These are phyloP conservation scores for Chaetomiaceae sp. DNA, from an alignment of 2,329 filamentous ascomycete genomes.

Conservation along the genomic window DNA sequence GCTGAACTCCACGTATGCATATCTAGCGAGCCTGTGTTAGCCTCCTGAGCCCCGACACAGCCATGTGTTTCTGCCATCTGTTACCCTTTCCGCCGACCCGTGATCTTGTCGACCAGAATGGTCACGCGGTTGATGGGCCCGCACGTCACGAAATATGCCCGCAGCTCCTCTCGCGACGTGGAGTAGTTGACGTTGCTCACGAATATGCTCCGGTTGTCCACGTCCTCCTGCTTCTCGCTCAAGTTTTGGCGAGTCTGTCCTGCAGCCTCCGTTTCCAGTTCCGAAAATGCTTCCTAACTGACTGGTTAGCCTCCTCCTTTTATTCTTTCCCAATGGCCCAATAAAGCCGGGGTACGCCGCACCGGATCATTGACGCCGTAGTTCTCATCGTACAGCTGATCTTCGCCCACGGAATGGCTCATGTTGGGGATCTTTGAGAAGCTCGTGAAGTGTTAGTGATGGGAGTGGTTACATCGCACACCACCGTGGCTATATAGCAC, in stretches of 20 bases:
- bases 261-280: constrained; percentile 86
- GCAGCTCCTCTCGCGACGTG: constrained; percentile 93
- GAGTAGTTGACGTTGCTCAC: constrained; percentile 98
- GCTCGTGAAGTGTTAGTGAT: no score
- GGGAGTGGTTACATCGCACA: no score
- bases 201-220: constrained; percentile 93
- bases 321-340: background rate
- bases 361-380: constrained; percentile 44
- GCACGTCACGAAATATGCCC: constrained; percentile 95
- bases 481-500: no score
- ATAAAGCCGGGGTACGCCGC: constrained; percentile 26
- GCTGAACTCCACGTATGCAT: constrained; percentile 97
- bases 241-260: constrained; percentile 80
- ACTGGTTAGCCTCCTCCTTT: constrained; percentile 16
- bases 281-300: constrained; percentile 67
- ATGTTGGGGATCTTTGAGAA: no score
- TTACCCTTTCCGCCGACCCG: constrained; percentile 98
- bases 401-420: constrained; percentile 22
- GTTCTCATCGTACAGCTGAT: constrained; percentile 25
- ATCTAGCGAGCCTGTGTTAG: constrained; percentile 53
- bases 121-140: constrained; percentile 97
- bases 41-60: no score
- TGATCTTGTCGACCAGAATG: constrained; percentile 96
- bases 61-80: background rate
- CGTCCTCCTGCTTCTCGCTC: constrained; percentile 88